phyloP scores from a whole-genome alignment of 169 alveolate species.

The Fabrea salina region DNA sequence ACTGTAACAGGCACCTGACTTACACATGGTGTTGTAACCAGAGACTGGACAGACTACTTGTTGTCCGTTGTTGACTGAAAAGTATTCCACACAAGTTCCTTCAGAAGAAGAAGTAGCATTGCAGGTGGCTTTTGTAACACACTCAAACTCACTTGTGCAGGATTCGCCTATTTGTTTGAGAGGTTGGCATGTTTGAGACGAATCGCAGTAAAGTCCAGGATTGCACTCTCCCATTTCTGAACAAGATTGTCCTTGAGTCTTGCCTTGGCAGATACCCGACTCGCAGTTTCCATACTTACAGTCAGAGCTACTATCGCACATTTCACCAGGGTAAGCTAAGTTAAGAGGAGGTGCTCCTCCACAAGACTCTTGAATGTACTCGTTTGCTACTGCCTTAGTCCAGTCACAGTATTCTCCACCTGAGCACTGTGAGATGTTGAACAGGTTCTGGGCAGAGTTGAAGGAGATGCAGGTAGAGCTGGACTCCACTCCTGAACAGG shows the following conservation, averaged over 20 bases:
- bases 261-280: not conserved
- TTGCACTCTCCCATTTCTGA: not conserved
- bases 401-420: not conserved
- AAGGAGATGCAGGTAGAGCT: not conserved
- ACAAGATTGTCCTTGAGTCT: not conserved
- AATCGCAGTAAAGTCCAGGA: constrained; percentile 22
- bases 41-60: not conserved
- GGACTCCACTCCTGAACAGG: not conserved
- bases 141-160: constrained; percentile 12
- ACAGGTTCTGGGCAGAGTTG: not conserved
- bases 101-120: not conserved
- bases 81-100: constrained; percentile 9
- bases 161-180: not conserved
- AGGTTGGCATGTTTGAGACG: not conserved
- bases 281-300: constrained; percentile 1
- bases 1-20: constrained; percentile 17
- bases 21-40: not conserved
- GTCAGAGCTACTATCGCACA: not conserved
- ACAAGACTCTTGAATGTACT: constrained; percentile 6
- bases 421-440: not conserved
- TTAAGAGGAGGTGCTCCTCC: not conserved
- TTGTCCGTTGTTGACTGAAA: not conserved
- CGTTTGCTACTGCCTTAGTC: constrained; percentile 8
- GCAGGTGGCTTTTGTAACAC: not conserved
- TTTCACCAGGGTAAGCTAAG: constrained; percentile 1